Percentiles rank a stretch among this genome's conserved stretches.
Evolutionary conservation across 805 yeast genomes (phyloP).

Genomic region (Cyberlindnera sargentensis): DNA sequence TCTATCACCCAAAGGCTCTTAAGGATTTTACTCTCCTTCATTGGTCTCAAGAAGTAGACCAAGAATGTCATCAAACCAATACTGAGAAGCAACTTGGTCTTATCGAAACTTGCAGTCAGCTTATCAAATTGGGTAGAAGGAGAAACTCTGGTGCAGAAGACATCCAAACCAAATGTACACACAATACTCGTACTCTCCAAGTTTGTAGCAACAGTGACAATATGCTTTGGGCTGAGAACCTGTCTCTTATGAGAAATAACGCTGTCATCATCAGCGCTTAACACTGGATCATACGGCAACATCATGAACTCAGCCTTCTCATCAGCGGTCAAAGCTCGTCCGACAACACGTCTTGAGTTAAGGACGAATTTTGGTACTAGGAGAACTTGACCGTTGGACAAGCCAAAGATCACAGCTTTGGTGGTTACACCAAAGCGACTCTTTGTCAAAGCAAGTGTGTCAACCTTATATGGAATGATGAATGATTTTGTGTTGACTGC

Average conservation of each 20-base stretch:
- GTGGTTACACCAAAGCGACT: constrained; percentile 64
- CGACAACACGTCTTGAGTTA: constrained; percentile 63
- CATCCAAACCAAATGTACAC: constrained; percentile 58
- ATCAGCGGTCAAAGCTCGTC: constrained; percentile 39
- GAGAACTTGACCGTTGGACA: constrained; percentile 55
- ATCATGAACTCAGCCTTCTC: constrained; percentile 55
- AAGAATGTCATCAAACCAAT: constrained; percentile 42
- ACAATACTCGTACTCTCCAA: constrained; percentile 78
- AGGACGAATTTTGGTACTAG: constrained; percentile 64
- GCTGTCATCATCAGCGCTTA: constrained; percentile 42
- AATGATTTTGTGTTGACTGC: constrained; percentile 50
- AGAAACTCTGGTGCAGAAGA: constrained; percentile 68
- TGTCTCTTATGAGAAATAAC: constrained; percentile 45
- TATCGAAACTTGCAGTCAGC: constrained; percentile 61
- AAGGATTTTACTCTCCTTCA: constrained; percentile 47
- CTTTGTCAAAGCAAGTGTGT: constrained; percentile 42
- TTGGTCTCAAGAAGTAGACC: constrained; percentile 47
- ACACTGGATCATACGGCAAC: constrained; percentile 57
- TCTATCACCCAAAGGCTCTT: constrained; percentile 24
- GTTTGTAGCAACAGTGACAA: constrained; percentile 50
- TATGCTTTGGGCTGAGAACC: constrained; percentile 26
- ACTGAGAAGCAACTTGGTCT: constrained; percentile 53
- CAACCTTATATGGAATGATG: constrained; percentile 53
- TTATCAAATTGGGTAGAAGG: constrained; percentile 85
- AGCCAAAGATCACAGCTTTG: constrained; percentile 54